Base-by-base conservation (phyloP, 768 basidiomycete species). In the Pisolithus orientalis region DNA sequence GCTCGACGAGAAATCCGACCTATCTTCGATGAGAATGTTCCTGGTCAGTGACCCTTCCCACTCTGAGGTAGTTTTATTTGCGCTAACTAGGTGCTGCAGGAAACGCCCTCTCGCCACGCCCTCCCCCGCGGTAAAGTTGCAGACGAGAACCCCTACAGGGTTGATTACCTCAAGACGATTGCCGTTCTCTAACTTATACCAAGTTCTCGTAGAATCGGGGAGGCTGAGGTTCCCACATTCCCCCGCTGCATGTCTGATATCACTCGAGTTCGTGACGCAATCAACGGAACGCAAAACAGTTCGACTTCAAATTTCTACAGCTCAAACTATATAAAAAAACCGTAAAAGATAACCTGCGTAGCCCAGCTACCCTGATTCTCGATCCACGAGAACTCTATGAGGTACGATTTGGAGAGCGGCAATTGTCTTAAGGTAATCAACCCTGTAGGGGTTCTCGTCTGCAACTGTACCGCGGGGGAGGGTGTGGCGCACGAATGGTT, bases 51-150 rank as follows among this genome's bases (percentile, higher is more conserved):
- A 44, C 40, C 49, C 6, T 45, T 27, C 40, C 16, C 13, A 31
- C 34, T 8, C 17, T 6, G 14, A 44, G 25, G 8, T 29, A 44
- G 14, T 44, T 25, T 3, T 40, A 42, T 21, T 7, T 25, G 13
- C 27, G 27, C 21, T 53, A 40, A 51, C 48, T 28, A 40, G 17
- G n/a, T 31, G 31, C 32, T 38, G 32, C 14, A 94, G 90, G 91
- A 94, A 53, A 90, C 92, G 60, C 92, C 91, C 13, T 94, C 91
- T 66, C 96, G 94, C 93, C 74, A 80, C 1, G 87, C 92, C 0
- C 71, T 90, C 65, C 83, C 87, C 61, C 80, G 91, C 21, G 72
- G 76, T 44, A 51, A 60, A 0, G 74, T 73, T 21, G 87, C 87
- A 0, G 91, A 94, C 39, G 59, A 47, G 24, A 91, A 90, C 63